Percentiles rank a stretch among this genome's conserved stretches.
Evolutionary conservation across 352 stramenopile species (phyloP).

Genomic region (Phytophthora citrophthora): DNA sequence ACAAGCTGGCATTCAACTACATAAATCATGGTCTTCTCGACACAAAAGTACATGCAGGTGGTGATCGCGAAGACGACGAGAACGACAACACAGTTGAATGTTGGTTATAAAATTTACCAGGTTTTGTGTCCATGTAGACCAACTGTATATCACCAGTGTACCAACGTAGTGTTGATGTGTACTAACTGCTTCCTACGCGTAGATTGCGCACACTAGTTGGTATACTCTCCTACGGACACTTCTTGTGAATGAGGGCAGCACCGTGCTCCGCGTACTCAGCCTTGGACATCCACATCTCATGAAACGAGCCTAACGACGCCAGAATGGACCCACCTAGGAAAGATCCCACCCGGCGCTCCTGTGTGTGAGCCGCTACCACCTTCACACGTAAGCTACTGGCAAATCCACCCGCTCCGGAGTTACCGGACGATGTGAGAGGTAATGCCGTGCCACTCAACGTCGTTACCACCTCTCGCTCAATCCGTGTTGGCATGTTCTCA

Average conservation of each 20-base stretch:
- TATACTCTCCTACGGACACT: constrained; percentile 76
- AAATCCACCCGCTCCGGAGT: constrained; percentile 19
- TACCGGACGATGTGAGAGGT: constrained; percentile 27
- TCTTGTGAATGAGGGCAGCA: constrained; percentile 96
- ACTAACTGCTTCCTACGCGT: no score
- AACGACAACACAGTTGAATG: no score
- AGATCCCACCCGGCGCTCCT: constrained; percentile 72
- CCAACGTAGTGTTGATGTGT: no score
- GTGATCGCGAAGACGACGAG: no score
- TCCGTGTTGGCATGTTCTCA: constrained; percentile 72
- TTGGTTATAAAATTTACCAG: no score
- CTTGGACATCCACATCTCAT: constrained; percentile 99
- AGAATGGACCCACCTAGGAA: constrained; percentile 97
- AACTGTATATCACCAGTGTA: no score
- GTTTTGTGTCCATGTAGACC: no score
- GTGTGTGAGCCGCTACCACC: constrained; percentile 64
- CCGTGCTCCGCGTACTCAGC: constrained; percentile 99
- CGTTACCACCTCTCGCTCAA: constrained; percentile 78
- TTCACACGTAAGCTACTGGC: constrained; percentile 70
- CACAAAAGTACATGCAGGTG: no score
- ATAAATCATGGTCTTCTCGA: not conserved
- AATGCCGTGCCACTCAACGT: constrained; percentile 50
- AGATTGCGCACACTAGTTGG: no score
- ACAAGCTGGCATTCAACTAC: constrained; percentile 1
- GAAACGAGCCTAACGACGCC: constrained; percentile 96